phyloP scores from a whole-genome alignment of 2,329 filamentous ascomycete species.

The Phoma sp. region DNA sequence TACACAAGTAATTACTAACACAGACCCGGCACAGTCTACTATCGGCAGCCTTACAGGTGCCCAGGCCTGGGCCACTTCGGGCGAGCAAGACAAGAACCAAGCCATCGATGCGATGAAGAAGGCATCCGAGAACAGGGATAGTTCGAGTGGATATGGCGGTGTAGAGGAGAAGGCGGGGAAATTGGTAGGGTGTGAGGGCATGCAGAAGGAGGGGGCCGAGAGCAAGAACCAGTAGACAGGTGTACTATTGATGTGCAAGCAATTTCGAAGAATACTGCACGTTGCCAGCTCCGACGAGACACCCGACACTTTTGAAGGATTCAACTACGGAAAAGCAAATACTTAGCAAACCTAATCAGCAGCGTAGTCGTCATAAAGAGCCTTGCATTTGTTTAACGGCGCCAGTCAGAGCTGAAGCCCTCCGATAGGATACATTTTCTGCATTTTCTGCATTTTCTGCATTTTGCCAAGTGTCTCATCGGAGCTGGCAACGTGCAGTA shows the following conservation, averaged over 20 bases:
- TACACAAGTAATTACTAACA: not conserved
- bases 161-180: constrained; percentile 69
- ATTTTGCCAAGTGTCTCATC: too few relatives aligned
- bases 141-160: constrained; percentile 63
- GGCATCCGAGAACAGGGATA: constrained; percentile 63
- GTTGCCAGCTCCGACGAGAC: too few relatives aligned
- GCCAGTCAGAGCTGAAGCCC: too few relatives aligned
- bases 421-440: too few relatives aligned
- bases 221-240: constrained; percentile 32
- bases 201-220: constrained; percentile 57
- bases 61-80: constrained; percentile 67
- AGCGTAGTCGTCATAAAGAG: too few relatives aligned
- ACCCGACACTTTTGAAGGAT: too few relatives aligned
- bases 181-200: constrained; percentile 70
- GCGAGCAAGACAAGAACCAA: constrained; percentile 67
- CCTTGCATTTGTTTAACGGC: too few relatives aligned
- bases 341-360: too few relatives aligned
- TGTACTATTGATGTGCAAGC: not conserved
- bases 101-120: constrained; percentile 68
- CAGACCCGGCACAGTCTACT: constrained; percentile 53
- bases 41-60: constrained; percentile 68
- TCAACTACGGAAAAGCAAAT: too few relatives aligned
- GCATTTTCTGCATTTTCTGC: too few relatives aligned
- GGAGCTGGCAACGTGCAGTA: too few relatives aligned
- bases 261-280: too few relatives aligned